Conservation (phyloP, 768 basidiomycete species). For the Kwoniella sp. region DNA sequence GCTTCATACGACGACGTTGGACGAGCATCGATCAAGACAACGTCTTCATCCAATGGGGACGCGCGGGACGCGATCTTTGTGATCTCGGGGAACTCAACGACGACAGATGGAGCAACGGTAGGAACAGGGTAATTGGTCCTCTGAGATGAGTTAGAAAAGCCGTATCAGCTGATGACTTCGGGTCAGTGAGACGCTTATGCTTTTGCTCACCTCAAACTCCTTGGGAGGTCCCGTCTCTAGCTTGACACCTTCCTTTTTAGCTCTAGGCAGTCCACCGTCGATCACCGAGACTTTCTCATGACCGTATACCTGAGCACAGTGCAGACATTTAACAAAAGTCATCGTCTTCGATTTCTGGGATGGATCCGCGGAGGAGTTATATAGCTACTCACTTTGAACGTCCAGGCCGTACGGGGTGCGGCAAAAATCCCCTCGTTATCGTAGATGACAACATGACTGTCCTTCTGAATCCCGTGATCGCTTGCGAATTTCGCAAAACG, state of each 20-base stretch:
- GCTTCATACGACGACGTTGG: conserved; percentile 54
- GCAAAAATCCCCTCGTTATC: conserved; percentile 92
- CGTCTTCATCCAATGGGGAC: conserved; percentile 57
- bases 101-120: conserved; percentile 67
- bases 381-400: conserved; percentile 64
- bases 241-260: conserved; percentile 65
- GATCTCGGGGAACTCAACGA: conserved; percentile 58
- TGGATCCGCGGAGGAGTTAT: too few relatives aligned
- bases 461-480: conserved; percentile 70
- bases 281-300: conserved; percentile 82
- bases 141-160: too few relatives aligned
- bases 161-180: not conserved
- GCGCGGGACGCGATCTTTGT: conserved; percentile 3
- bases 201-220: conserved; percentile 13
- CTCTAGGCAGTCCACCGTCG: conserved; percentile 84
- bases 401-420: conserved; percentile 87
- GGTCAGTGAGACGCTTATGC: too few relatives aligned
- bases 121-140: conserved; percentile 83
- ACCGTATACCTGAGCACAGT: conserved; percentile 66
- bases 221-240: conserved; percentile 32
- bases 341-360: not conserved
- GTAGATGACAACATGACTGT: conserved; percentile 84
- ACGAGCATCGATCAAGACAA: conserved; percentile 59
- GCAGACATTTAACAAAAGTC: too few relatives aligned
- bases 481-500: conserved; percentile 78